Conservation (phyloP, 2,329 filamentous ascomycete species). For the Ophiosphaerella korrae region DNA sequence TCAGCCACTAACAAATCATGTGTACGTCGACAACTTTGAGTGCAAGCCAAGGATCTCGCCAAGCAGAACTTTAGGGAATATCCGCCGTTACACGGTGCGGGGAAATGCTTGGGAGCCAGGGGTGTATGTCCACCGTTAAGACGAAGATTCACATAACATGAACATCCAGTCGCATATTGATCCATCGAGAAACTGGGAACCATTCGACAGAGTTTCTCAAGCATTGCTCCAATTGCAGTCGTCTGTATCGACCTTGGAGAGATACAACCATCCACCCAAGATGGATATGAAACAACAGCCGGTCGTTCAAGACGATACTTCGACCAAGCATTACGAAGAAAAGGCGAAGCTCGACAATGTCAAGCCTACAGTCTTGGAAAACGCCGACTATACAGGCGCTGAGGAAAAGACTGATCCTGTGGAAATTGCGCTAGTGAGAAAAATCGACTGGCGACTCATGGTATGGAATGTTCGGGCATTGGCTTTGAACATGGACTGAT, state of each 20-base stretch:
- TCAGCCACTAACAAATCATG: background rate
- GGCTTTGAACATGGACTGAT: background rate
- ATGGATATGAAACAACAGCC: conserved; percentile 12
- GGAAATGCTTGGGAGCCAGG: conserved; percentile 24
- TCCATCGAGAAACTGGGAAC: too few relatives aligned
- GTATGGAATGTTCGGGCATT: conserved; percentile 6
- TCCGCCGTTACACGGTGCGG: conserved; percentile 22
- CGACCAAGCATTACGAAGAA: conserved; percentile 19
- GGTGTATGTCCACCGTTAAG: conserved; percentile 18
- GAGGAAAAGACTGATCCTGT: conserved; percentile 38
- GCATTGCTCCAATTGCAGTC: background rate
- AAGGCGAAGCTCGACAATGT: conserved; percentile 20
- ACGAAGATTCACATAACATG: conserved; percentile 1
- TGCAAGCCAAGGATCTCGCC: conserved; percentile 13
- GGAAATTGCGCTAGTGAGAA: conserved; percentile 41
- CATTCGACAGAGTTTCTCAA: background rate
- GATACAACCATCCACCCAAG: background rate
- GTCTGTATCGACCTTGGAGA: background rate
- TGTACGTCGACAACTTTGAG: background rate
- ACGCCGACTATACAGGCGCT: conserved; percentile 37
- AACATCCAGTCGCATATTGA: background rate
- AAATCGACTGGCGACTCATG: conserved; percentile 41
- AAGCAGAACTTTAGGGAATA: conserved; percentile 9
- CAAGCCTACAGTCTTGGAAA: conserved; percentile 17
- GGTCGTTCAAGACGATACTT: conserved; percentile 23